Evolutionary conservation across 768 basidiomycete genomes (phyloP).

Genomic region (Leccinum variicolor): DNA sequence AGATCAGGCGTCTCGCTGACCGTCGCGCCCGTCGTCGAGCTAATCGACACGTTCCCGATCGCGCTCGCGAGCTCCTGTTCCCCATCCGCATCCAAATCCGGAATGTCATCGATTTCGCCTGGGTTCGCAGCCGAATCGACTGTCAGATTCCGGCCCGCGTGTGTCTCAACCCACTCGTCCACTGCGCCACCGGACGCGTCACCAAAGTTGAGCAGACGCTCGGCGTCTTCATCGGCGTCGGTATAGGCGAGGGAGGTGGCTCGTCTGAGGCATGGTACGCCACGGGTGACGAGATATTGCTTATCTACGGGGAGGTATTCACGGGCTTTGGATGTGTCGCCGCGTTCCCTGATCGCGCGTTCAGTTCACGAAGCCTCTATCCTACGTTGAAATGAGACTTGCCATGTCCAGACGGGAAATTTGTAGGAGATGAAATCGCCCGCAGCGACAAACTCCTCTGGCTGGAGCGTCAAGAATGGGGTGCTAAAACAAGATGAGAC

Average conservation of each 20-base stretch:
- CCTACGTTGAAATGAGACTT: constrained; percentile 21
- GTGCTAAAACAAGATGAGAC: background rate
- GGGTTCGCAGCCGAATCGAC: constrained; percentile 54
- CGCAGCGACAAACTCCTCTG: constrained; percentile 97
- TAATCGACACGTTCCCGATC: constrained; percentile 46
- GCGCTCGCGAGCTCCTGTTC: constrained; percentile 42
- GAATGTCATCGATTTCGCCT: constrained; percentile 79
- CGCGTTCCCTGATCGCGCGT: constrained; percentile 71
- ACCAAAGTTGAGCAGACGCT: constrained; percentile 84
- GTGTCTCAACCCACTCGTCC: constrained; percentile 99
- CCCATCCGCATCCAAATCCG: constrained; percentile 80
- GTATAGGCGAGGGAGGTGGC: constrained; percentile 92
- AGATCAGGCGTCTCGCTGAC: constrained; percentile 77
- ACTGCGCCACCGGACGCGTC: constrained; percentile 54
- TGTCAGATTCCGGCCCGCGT: constrained; percentile 68
- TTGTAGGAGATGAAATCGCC: constrained; percentile 98
- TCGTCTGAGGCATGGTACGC: constrained; percentile 94
- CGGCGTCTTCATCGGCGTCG: constrained; percentile 94
- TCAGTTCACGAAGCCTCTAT: background rate
- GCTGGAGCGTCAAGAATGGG: constrained; percentile 10
- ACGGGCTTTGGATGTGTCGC: constrained; percentile 77
- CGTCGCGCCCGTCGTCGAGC: constrained; percentile 31
- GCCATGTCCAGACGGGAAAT: constrained; percentile 99
- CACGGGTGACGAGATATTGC: constrained; percentile 93
- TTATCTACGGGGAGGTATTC: constrained; percentile 96